Conservation (phyloP, 495 filamentous ascomycete genomes). For the Xylaria curta region DNA sequence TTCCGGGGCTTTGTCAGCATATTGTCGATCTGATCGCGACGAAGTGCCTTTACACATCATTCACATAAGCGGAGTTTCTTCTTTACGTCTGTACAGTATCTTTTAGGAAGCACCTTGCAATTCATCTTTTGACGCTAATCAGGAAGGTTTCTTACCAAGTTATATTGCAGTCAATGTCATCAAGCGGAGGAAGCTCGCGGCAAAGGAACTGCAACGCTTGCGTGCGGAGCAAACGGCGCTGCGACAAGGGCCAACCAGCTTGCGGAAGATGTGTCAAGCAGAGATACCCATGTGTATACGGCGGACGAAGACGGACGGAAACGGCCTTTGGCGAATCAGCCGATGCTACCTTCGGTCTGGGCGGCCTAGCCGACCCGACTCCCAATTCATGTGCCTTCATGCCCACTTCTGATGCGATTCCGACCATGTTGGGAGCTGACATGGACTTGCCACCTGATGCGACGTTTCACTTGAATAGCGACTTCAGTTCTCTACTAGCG, state of each 20-base stretch:
- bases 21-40: neutral
- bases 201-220: slow-evolving; percentile 50
- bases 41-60: neutral
- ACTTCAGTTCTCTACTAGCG: slow-evolving; percentile 22
- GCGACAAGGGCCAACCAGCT: slow-evolving; percentile 44
- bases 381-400: neutral
- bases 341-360: slow-evolving; percentile 21
- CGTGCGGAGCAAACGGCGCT: slow-evolving; percentile 45
- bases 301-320: slow-evolving; percentile 15
- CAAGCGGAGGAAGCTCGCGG: slow-evolving; percentile 31
- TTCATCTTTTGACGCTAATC: neutral
- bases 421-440: neutral
- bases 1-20: neutral
- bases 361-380: slow-evolving; percentile 12
- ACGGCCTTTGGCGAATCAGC: slow-evolving; percentile 12
- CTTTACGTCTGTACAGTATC: neutral
- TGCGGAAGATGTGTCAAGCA: slow-evolving; percentile 45
- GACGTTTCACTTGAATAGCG: slow-evolving; percentile 20
- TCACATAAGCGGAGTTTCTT: no score
- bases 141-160: neutral
- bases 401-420: neutral
- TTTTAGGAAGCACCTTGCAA: no score
- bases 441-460: slow-evolving; percentile 12
- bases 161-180: slow-evolving; percentile 23
- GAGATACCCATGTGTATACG: slow-evolving; percentile 41